A percentile compares a stretch with the other conserved stretches of the same genome.
phyloP scores from a whole-genome alignment of 164 flowering plant genomes.

The Santalum album region DNA sequence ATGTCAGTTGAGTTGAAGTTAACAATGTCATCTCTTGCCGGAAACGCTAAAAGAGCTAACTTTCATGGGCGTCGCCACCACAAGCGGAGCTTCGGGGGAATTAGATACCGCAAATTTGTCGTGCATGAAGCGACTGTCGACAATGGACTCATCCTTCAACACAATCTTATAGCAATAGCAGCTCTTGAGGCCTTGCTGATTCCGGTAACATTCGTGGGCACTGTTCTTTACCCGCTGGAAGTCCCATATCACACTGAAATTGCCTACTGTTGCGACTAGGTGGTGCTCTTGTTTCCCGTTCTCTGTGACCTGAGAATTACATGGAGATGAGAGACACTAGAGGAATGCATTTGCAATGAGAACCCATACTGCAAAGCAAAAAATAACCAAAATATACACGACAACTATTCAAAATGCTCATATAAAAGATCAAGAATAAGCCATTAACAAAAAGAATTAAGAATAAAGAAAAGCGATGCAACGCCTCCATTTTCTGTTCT shows the following conservation, averaged over 20 bases:
- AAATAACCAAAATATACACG: no score
- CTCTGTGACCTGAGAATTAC: slow-evolving; percentile 50
- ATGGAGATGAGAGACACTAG: neutral
- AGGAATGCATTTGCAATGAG: no score
- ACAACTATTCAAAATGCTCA: no score
- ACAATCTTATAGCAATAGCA: slow-evolving; percentile 42
- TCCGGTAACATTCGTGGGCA: slow-evolving; percentile 35
- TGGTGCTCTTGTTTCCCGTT: slow-evolving; percentile 63
- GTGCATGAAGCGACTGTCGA: slow-evolving; percentile 48
- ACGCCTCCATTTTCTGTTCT: no score
- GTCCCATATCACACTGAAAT: slow-evolving; percentile 73
- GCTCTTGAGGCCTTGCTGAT: slow-evolving; percentile 46
- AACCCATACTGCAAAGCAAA: no score
- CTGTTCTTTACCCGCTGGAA: slow-evolving; percentile 67
- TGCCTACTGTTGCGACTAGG: slow-evolving; percentile 57
- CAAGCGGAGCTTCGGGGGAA: slow-evolving; percentile 50
- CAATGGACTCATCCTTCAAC: slow-evolving; percentile 38
- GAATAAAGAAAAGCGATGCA: no score
- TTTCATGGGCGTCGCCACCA: slow-evolving; percentile 46
- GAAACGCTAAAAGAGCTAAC: slow-evolving; percentile 42
- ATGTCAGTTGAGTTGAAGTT: neutral
- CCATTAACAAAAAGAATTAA: no score
- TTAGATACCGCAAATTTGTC: slow-evolving; percentile 31
- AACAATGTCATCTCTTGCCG: slow-evolving; percentile 10
- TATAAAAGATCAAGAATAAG: no score